Percentiles rank a stretch among this genome's conserved stretches.
Evolutionary conservation across 352 stramenopile genomes (phyloP).

Genomic region (Phytophthora tubulina): DNA sequence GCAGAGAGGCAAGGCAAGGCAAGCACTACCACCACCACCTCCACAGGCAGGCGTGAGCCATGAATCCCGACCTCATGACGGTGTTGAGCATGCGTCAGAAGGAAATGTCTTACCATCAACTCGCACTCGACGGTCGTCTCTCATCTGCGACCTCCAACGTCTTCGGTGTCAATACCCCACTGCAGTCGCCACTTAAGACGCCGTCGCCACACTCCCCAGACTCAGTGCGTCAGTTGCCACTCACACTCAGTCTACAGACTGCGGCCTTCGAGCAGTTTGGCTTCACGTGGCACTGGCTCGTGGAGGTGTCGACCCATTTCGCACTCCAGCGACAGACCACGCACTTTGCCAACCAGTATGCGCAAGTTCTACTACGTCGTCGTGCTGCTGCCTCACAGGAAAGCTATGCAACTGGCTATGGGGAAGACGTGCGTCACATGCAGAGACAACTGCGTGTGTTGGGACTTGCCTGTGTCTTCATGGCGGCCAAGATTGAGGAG

Average conservation of each 20-base stretch:
- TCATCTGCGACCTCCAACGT: conserved; percentile 19
- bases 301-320: conserved; percentile 70
- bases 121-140: conserved; percentile 44
- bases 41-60: conserved; percentile 31
- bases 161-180: conserved; percentile 22
- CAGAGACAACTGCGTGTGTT: conserved; percentile 72
- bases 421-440: conserved; percentile 55
- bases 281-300: conserved; percentile 84
- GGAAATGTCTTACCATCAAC: conserved; percentile 83
- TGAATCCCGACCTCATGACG: conserved; percentile 73
- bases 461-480: conserved; percentile 75
- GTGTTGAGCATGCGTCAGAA: conserved; percentile 87
- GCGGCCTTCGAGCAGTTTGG: conserved; percentile 75
- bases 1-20: conserved; percentile 8
- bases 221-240: conserved; percentile 63
- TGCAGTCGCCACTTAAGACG: conserved; percentile 44
- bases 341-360: conserved; percentile 83
- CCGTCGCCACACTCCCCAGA: conserved; percentile 49
- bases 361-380: conserved; percentile 75
- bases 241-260: conserved; percentile 39
- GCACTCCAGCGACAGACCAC: conserved; percentile 81
- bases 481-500: conserved; percentile 89
- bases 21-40: conserved; percentile 4
- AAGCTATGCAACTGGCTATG: conserved; percentile 49
- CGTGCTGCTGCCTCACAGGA: conserved; percentile 52